Evolutionary conservation across 1,284 basidiomycete genomes (phyloP).

Genomic region (Clitocybe nebularis): DNA sequence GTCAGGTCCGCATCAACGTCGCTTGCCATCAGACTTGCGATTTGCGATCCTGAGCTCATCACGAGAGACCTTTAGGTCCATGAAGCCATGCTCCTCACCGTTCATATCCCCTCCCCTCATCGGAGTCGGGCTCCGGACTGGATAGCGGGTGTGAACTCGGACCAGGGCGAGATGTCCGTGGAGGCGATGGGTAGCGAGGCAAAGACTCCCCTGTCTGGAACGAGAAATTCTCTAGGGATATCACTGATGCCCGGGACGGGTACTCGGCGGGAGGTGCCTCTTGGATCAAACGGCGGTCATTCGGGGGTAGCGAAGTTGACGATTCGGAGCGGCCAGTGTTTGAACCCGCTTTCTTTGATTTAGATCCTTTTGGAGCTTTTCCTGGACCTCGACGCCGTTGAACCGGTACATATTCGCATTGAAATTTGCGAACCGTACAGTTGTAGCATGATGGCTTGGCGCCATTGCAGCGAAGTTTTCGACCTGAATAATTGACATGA

Average conservation of each 20-base stretch:
- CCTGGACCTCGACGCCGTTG: constrained; percentile 68
- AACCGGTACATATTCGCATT: constrained; percentile 51
- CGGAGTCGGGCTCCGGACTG: constrained; percentile 14
- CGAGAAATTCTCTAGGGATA: constrained; percentile 24
- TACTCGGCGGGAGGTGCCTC: constrained; percentile 24
- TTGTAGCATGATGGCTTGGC: constrained; percentile 54
- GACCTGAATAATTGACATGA: constrained; percentile 36
- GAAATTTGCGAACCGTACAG: constrained; percentile 44
- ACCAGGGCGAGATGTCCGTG: constrained; percentile 3
- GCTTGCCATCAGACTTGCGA: constrained; percentile 12
- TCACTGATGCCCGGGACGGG: constrained; percentile 25
- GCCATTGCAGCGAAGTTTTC: constrained; percentile 72
- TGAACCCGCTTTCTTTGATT: constrained; percentile 27
- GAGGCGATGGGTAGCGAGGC: constrained; percentile 17
- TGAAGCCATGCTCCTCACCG: not conserved
- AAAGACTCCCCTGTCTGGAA: constrained; percentile 22
- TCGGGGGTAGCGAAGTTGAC: constrained; percentile 14
- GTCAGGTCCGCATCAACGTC: constrained; percentile 13
- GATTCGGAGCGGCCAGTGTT: constrained; percentile 17
- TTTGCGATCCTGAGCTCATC: no score
- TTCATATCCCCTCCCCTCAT: constrained; percentile 5
- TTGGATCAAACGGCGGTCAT: constrained; percentile 15
- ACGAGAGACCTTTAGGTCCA: no score
- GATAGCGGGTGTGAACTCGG: constrained; percentile 2
- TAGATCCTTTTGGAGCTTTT: constrained; percentile 53